Evolutionary conservation across 495 filamentous ascomycete genomes (phyloP).

Genomic region (Hyphodiscus hymeniophilus): DNA sequence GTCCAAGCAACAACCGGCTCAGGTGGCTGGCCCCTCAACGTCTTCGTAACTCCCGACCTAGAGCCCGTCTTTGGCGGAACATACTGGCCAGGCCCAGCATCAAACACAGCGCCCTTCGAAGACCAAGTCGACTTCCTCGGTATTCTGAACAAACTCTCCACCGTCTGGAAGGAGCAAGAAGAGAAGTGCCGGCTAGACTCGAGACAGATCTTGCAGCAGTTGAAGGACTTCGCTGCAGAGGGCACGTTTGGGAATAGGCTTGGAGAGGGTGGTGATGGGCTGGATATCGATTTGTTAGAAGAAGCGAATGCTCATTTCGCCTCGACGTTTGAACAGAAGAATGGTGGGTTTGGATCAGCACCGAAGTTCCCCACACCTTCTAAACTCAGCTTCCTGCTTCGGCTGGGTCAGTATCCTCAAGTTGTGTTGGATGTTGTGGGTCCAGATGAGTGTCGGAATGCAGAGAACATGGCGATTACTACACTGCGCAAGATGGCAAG

Average conservation of each 20-base stretch:
- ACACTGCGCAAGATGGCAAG: constrained; percentile 77
- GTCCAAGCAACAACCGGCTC: constrained; percentile 88
- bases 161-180: constrained; percentile 81
- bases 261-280: constrained; percentile 46
- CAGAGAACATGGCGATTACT: constrained; percentile 70
- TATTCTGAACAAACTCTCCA: constrained; percentile 71
- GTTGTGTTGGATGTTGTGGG: constrained; percentile 82
- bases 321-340: constrained; percentile 64
- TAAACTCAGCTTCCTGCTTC: constrained; percentile 76
- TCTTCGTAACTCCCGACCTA: constrained; percentile 88
- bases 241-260: constrained; percentile 54
- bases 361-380: constrained; percentile 91
- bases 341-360: constrained; percentile 71
- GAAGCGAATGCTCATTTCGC: constrained; percentile 78
- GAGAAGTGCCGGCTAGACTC: constrained; percentile 71
- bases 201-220: constrained; percentile 68
- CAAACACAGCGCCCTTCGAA: constrained; percentile 34
- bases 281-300: constrained; percentile 88
- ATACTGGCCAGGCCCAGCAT: constrained; percentile 83
- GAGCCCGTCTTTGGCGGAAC: constrained; percentile 95
- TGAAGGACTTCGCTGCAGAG: constrained; percentile 81
- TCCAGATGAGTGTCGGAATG: constrained; percentile 64
- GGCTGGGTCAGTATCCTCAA: constrained; percentile 61
- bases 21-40: constrained; percentile 94
- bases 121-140: constrained; percentile 66